Base-by-base conservation (phyloP, 2,329 filamentous ascomycete genomes). In the Aspergillus candidus region DNA sequence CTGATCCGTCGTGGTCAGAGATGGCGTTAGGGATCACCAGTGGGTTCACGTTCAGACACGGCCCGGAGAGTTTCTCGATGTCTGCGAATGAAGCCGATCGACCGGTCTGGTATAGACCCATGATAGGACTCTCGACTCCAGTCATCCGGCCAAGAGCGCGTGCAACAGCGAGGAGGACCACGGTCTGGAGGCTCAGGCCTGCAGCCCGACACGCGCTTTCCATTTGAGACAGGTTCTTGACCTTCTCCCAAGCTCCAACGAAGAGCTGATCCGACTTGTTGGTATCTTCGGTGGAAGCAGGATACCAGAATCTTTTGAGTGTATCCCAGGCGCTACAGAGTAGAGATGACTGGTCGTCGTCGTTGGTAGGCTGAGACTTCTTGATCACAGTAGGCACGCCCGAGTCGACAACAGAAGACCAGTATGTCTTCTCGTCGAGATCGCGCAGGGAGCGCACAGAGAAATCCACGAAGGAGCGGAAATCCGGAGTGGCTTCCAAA, bases 81-180 rank as follows among this genome's bases (percentile, higher is more conserved):
- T 52, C 47, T 1, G 51, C 37, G 48, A 61, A 59, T 1, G 54
- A 44, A 1, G 55, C 56, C 6, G 59, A 62, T 36, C 61, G 56
- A n/a, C 60, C 60, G 3, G 55, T 54, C 40, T 64, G 61, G 49
- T 62, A 65, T 12, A 65, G 43, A 7, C 61, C 62, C 37, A 65
- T 57, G 0, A 50, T 52, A 2, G 61, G 61, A 22, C 38, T 56
- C 4, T 40, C 11, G 14, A 53, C 43, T 1, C 43, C 30, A 0
- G 61, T 59, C 27, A 32, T 37, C 11, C 43, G 44, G 4, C 59
- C 53, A 14, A 65, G 53, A 14, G 38, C 44, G 32, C 61, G 58
- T 7, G 59, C 55, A 15, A 60, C 52, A 33, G 60, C 55, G 17
- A 61, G 52, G 11, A 65, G 52, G 27, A 65, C 50, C 11, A 63